Base-by-base conservation (phyloP, 2,329 filamentous ascomycete genomes). In the Chaetomiaceae sp. region DNA sequence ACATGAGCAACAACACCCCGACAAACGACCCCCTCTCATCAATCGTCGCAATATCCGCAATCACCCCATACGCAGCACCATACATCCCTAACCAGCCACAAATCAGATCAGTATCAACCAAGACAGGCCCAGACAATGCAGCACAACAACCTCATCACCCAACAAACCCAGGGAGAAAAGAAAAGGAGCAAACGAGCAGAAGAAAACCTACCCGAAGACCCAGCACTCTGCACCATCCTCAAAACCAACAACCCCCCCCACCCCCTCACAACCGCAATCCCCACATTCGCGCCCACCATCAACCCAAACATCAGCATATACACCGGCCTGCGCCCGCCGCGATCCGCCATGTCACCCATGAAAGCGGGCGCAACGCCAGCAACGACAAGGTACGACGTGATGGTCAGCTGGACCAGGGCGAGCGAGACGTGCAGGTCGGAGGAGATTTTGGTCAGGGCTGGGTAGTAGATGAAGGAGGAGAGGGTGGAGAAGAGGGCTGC, bases 41-140 rank as follows among this genome's bases (percentile, higher is more conserved):
- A 1, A 76, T 75, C 0, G 80, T 84, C 5, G 78, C 72, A 4
- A 85, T 68, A 60, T 88, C 85, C 0, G 79, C 78, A 2, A 87
- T 75, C 0, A 86, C 76, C 0, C 76, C 83, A 17, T 55, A 55
- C 17, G 48, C 44, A 14, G 47, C 44, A 16, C 51, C 23, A 21
- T 54, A 49, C 52, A 34, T 50, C 10, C 54, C 54, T 42, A 38
- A 27, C n/a, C n/a, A n/a, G n/a, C n/a, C n/a, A n/a, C n/a, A n/a
- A n/a, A n/a, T 17, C 19, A 39, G 42, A 47, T 12, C 40, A 16
- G 9, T 16, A 23, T 20, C 3, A 38, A 6, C 35, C 16, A 7
- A 38, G 7, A 40, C 9, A 7, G n/a, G n/a, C n/a, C n/a, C n/a
- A n/a, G n/a, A n/a, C n/a, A n/a, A n/a, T n/a, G n/a, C n/a, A n/a